Evolutionary conservation across 1,284 basidiomycete species (phyloP).

Genomic region (Boletus hoseneyae): DNA sequence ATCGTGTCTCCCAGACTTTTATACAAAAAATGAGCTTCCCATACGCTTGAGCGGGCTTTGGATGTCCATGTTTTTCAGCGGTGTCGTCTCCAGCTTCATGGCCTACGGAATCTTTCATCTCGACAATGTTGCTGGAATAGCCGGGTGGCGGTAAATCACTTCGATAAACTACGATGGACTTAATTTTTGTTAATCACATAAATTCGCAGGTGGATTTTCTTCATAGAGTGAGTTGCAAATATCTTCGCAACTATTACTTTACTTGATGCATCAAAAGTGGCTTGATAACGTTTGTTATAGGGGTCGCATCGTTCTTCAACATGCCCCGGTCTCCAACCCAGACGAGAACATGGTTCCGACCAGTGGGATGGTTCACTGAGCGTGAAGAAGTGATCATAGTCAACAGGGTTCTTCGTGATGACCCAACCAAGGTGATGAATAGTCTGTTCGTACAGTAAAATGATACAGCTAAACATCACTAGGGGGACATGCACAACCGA

Average conservation of each 20-base stretch:
- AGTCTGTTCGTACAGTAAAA: not conserved
- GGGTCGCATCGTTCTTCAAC: slow-evolving; percentile 58
- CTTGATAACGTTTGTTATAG: slow-evolving; percentile 50
- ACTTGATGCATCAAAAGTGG: slow-evolving; percentile 33
- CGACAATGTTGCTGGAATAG: slow-evolving; percentile 50
- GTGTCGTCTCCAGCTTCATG: slow-evolving; percentile 54
- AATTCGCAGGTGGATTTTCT: slow-evolving; percentile 17
- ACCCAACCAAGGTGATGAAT: slow-evolving; percentile 52
- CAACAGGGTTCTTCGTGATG: slow-evolving; percentile 57
- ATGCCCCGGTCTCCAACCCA: slow-evolving; percentile 70
- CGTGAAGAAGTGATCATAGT: slow-evolving; percentile 54
- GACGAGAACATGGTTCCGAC: slow-evolving; percentile 61
- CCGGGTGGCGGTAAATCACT: slow-evolving; percentile 50
- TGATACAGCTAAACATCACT: not conserved
- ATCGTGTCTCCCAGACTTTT: slow-evolving; percentile 37
- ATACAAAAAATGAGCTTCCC: slow-evolving; percentile 63
- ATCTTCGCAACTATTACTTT: slow-evolving; percentile 7
- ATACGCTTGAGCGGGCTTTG: slow-evolving; percentile 41
- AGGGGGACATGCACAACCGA: slow-evolving; percentile 75
- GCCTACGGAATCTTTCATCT: slow-evolving; percentile 62
- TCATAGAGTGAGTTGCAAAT: slow-evolving; percentile 15
- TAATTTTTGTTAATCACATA: not conserved
- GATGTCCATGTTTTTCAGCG: no score
- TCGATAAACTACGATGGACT: not conserved
- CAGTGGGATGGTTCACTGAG: slow-evolving; percentile 67